Evolutionary conservation across 1,284 basidiomycete species (phyloP).

Genomic region (Mycosarcoma mackinlayi): DNA sequence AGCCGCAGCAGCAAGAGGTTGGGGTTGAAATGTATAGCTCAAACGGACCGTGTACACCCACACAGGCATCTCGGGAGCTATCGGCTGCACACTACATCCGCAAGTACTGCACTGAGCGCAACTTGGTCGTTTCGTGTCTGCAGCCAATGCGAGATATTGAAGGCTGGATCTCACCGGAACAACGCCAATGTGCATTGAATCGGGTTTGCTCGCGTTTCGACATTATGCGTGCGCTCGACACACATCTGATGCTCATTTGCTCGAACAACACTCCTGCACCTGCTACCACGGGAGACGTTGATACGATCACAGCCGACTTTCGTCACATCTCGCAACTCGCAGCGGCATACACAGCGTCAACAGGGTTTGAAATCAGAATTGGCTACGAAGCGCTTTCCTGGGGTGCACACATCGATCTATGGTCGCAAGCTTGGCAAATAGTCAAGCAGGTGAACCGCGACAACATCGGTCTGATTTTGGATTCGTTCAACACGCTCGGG

Average conservation of each 20-base stretch:
- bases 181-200: constrained; percentile 19
- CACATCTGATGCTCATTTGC: constrained; percentile 32
- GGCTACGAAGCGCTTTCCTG: constrained; percentile 53
- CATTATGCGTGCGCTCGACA: constrained; percentile 44
- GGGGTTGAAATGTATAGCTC: constrained; percentile 21
- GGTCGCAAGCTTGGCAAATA: constrained; percentile 65
- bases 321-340: constrained; percentile 18
- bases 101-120: constrained; percentile 33
- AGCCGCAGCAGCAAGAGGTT: no score
- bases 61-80: constrained; percentile 16
- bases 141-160: constrained; percentile 69
- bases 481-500: constrained; percentile 69
- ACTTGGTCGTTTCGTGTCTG: constrained; percentile 61
- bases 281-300: constrained; percentile 9
- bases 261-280: constrained; percentile 19
- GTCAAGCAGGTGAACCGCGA: constrained; percentile 53
- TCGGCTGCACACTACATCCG: constrained; percentile 60
- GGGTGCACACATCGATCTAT: constrained; percentile 52
- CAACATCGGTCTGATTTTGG: constrained; percentile 68
- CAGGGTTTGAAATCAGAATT: constrained; percentile 1
- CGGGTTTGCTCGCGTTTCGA: constrained; percentile 37
- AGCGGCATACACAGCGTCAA: neutral
- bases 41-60: constrained; percentile 25
- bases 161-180: constrained; percentile 42
- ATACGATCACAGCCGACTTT: constrained; percentile 17